A percentile compares a stretch with the other conserved stretches of the same genome.
Evolutionary conservation across 208 protist species (phyloP).

Genomic region (Leishmania gerbilli): DNA sequence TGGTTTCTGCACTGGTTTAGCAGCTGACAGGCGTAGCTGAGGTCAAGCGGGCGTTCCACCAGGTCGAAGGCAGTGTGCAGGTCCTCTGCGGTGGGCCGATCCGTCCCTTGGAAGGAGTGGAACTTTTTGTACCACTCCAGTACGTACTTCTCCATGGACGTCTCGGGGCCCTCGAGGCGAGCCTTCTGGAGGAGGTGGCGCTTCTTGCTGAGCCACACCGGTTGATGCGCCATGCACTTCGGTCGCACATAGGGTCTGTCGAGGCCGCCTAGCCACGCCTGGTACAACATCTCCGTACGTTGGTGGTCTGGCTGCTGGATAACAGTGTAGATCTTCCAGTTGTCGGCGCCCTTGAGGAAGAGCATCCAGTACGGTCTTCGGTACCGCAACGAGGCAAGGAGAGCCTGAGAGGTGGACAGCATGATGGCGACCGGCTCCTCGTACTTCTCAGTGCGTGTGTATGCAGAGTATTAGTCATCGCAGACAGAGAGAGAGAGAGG

Average conservation of each 20-base stretch:
- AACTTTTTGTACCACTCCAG: constrained; percentile 88
- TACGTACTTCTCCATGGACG: constrained; percentile 87
- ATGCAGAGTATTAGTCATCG: neutral
- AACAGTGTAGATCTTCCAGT: constrained; percentile 93
- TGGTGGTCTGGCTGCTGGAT: constrained; percentile 92
- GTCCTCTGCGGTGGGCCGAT: constrained; percentile 82
- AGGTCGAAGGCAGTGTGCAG: constrained; percentile 91
- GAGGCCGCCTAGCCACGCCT: constrained; percentile 91
- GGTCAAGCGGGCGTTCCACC: constrained; percentile 88
- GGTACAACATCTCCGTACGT: constrained; percentile 93
- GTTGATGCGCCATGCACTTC: constrained; percentile 92
- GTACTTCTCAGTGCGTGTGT: neutral
- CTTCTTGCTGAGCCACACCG: constrained; percentile 90
- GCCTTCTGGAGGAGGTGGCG: constrained; percentile 81
- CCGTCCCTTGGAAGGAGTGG: constrained; percentile 78
- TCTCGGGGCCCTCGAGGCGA: constrained; percentile 85
- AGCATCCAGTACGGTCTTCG: constrained; percentile 82
- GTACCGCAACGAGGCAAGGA: constrained; percentile 57
- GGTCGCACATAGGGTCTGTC: constrained; percentile 88
- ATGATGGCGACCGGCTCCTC: constrained; percentile 19
- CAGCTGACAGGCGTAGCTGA: constrained; percentile 89
- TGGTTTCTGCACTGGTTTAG: constrained; percentile 87
- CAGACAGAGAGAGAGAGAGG: neutral
- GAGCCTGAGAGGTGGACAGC: constrained; percentile 30
- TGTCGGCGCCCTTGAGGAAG: constrained; percentile 88